Evolutionary conservation across 2,329 filamentous ascomycete species (phyloP), one percentile per base, ranked within the genome.

Genomic region (Penicillium sp.): DNA sequence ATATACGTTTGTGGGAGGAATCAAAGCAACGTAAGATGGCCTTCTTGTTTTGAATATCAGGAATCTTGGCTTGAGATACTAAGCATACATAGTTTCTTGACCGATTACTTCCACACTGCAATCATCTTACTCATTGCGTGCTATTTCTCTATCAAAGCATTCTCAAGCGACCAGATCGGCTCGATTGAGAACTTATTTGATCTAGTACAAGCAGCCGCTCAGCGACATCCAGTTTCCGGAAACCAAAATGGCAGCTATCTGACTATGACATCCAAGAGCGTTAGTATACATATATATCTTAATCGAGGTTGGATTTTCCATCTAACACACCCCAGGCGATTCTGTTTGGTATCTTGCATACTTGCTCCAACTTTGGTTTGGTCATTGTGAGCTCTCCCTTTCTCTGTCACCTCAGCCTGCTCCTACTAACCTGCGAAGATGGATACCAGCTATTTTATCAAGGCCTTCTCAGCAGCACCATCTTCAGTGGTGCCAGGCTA

Each of bases 51-150:
- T 27, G n/a, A 29, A 8, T 2, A 13, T 10, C 10, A 4, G n/a
- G 17, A 30, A 15, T 27, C 21, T 4, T 13, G 8, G n/a, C 27
- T n/a, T 36, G 13, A 26, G 20, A 17, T 21, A 13, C 47, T 36
- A 15, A 52, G 24, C 49, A 55, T 9, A 48, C 51, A 34, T 20
- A 74, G 68, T 0, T 74, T 74, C 46, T 56, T 82, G 4, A 82
- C 79, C 0, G 78, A 82, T 52, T 82, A 80, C 54, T 74, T 82
- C 21, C 80, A 84, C 55, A 84, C 80, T 0, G 76, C 82, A 12
- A 76, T 79, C 9, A 81, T 83, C 17, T 72, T 80, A 1, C 76
- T 82, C 21, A 77, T 83, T 18, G 71, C 60, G 0, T 82, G 46
- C 75, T 78, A 68, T 75, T 78, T 67, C 74, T 81, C 63, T 66